phyloP scores from a whole-genome alignment of 2,329 filamentous ascomycete species.

The Microcera coccophila region DNA sequence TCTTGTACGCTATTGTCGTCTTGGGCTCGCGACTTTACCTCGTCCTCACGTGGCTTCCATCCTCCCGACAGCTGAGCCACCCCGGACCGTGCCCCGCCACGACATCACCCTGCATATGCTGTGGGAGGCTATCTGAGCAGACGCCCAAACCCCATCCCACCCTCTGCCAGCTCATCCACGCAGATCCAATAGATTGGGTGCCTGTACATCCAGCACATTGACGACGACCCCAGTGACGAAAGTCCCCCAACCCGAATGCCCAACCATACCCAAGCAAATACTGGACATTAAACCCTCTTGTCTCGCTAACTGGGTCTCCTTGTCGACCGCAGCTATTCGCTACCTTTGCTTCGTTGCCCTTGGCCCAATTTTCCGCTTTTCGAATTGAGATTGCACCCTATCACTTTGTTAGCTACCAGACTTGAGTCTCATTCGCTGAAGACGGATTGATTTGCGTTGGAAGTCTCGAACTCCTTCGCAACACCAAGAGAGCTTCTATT shows the following conservation, averaged over 20 bases:
- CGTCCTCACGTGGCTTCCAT: constrained; percentile 43
- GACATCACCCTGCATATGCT: constrained; percentile 58
- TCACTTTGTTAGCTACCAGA: constrained; percentile 6
- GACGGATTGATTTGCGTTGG: constrained; percentile 26
- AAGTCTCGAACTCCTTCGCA: constrained; percentile 23
- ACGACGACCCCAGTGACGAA: constrained; percentile 36
- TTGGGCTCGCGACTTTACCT: constrained; percentile 9
- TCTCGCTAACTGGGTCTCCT: constrained; percentile 23
- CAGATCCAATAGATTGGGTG: constrained; percentile 56
- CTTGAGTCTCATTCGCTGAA: constrained; percentile 12
- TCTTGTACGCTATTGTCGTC: constrained; percentile 6
- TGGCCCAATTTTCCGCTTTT: constrained; percentile 8
- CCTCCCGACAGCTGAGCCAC: constrained; percentile 31
- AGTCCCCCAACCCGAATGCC: constrained; percentile 39
- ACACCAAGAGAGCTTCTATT: constrained; percentile 22
- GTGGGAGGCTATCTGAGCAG: constrained; percentile 51
- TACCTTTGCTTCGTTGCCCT: constrained; percentile 12
- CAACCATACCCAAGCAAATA: constrained; percentile 42
- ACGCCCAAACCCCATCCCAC: constrained; percentile 46
- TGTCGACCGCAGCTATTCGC: constrained; percentile 24
- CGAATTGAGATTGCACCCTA: constrained; percentile 13
- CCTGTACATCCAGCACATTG: constrained; percentile 44
- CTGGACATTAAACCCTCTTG: constrained; percentile 31
- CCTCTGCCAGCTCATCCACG: constrained; percentile 59
- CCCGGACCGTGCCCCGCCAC: constrained; percentile 33